These are phyloP conservation scores for Teratosphaeria epicoccoides DNA, from an alignment of 2,329 filamentous ascomycete species.

Conservation along the genomic window DNA sequence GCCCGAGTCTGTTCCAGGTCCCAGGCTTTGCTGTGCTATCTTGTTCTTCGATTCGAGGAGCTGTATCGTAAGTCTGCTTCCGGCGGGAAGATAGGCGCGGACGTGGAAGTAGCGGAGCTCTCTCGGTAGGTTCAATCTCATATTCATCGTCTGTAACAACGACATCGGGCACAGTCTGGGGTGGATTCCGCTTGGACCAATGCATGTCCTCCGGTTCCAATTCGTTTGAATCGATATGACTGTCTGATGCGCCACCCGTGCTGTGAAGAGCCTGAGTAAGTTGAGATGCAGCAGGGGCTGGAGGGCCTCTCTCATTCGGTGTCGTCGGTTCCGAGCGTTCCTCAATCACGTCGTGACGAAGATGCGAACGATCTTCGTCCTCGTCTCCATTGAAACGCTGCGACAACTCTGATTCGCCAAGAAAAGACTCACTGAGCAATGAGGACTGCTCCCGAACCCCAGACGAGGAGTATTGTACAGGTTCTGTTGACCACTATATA, in stretches of 20 bases:
- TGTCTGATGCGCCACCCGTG: not conserved
- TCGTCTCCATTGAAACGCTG: constrained; percentile 11
- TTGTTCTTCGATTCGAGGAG: constrained; percentile 16
- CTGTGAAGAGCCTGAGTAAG: constrained; percentile 5
- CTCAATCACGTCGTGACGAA: constrained; percentile 20
- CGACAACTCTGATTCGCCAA: constrained; percentile 25
- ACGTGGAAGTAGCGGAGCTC: constrained; percentile 28
- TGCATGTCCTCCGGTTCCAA: not conserved
- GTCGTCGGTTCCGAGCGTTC: constrained; percentile 26
- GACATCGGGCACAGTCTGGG: constrained; percentile 16
- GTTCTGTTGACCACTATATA: constrained; percentile 30
- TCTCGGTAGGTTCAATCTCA: constrained; percentile 12
- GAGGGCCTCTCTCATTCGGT: constrained; percentile 10
- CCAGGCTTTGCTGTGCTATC: constrained; percentile 9
- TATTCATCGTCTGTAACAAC: constrained; percentile 18
- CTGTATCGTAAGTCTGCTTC: constrained; percentile 14
- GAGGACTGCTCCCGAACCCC: constrained; percentile 30
- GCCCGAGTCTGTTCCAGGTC: constrained; percentile 21
- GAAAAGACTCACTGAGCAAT: constrained; percentile 28
- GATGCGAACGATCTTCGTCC: not conserved
- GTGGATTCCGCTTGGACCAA: not conserved
- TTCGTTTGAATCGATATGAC: not conserved
- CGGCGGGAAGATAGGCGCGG: constrained; percentile 15
- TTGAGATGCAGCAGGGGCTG: constrained; percentile 3
- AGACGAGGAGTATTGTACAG: constrained; percentile 28